Percentiles rank a stretch among this genome's conserved stretches.
phyloP scores from a whole-genome alignment of 2,329 filamentous ascomycete genomes.

The Coleophoma cylindrospora region DNA sequence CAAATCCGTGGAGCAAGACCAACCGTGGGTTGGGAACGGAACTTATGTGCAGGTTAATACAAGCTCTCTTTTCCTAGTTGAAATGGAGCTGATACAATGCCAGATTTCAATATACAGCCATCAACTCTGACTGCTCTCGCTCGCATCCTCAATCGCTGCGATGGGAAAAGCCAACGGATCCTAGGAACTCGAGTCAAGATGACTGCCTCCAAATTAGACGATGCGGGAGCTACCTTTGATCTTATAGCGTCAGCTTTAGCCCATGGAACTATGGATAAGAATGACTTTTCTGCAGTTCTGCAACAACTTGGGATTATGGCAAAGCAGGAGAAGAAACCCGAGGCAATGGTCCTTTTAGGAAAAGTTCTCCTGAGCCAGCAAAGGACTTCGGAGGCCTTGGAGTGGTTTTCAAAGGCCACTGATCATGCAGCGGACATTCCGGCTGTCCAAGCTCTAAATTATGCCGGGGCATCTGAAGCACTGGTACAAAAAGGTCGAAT shows the following conservation, averaged over 20 bases:
- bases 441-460: conserved; percentile 10
- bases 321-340: conserved; percentile 17
- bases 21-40: conserved; percentile 11
- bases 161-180: conserved; percentile 7
- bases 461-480: conserved; percentile 20
- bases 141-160: conserved; percentile 16
- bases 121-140: conserved; percentile 15
- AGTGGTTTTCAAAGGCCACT: conserved; percentile 19
- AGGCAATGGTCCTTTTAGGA: conserved; percentile 23
- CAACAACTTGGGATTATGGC: conserved; percentile 16
- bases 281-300: conserved; percentile 9
- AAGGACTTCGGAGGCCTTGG: conserved; percentile 15
- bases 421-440: background rate
- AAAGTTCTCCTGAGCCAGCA: conserved; percentile 15
- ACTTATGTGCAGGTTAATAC: conserved; percentile 16
- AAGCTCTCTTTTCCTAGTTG: background rate
- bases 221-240: conserved; percentile 19
- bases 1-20: background rate
- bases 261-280: background rate
- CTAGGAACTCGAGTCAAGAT: conserved; percentile 17
- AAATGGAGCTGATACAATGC: background rate
- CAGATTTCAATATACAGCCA: conserved; percentile 19
- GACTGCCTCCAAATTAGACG: conserved; percentile 20
- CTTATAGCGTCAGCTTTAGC: conserved; percentile 14
- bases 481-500: conserved; percentile 18